Evolutionary conservation across 352 stramenopile genomes (phyloP).

Genomic region (Phytophthora pistaciae): DNA sequence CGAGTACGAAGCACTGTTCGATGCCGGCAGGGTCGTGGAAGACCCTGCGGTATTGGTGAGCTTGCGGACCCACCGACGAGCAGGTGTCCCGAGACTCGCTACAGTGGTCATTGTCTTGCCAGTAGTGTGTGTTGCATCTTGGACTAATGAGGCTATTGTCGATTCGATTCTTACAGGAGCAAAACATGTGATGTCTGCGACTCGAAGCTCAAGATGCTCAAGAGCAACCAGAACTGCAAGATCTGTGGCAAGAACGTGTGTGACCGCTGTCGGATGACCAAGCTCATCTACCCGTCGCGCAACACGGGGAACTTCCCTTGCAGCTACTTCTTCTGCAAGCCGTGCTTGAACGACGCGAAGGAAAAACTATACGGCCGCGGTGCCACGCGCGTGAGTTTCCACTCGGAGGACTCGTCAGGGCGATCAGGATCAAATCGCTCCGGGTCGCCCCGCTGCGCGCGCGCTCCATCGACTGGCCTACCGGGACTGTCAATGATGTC

Average conservation of each 20-base stretch:
- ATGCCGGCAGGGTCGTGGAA: too few relatives aligned
- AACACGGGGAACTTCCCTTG: constrained; percentile 63
- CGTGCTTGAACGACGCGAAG: constrained; percentile 56
- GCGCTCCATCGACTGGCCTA: constrained; percentile 18
- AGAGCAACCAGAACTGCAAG: constrained; percentile 67
- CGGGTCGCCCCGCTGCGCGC: constrained; percentile 25
- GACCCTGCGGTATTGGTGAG: too few relatives aligned
- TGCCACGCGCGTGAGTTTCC: constrained; percentile 43
- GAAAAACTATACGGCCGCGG: constrained; percentile 50
- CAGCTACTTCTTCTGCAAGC: constrained; percentile 67
- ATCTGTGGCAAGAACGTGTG: constrained; percentile 78
- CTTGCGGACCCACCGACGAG: too few relatives aligned
- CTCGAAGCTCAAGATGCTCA: constrained; percentile 61
- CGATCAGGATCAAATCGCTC: constrained; percentile 35
- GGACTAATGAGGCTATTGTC: constrained; percentile 9
- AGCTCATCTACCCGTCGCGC: constrained; percentile 63
- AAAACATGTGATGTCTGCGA: constrained; percentile 74
- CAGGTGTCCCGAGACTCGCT: too few relatives aligned
- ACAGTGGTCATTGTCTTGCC: constrained; percentile 8
- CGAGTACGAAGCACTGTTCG: too few relatives aligned
- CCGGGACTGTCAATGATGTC: constrained; percentile 36
- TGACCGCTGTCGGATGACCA: constrained; percentile 66
- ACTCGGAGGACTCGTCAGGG: constrained; percentile 47
- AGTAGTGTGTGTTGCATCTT: background rate
- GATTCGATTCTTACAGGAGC: constrained; percentile 21